Percentiles rank a stretch among this genome's conserved stretches.
phyloP scores from a whole-genome alignment of 179 eudicot genomes.

The Amaranthus tricolor region DNA sequence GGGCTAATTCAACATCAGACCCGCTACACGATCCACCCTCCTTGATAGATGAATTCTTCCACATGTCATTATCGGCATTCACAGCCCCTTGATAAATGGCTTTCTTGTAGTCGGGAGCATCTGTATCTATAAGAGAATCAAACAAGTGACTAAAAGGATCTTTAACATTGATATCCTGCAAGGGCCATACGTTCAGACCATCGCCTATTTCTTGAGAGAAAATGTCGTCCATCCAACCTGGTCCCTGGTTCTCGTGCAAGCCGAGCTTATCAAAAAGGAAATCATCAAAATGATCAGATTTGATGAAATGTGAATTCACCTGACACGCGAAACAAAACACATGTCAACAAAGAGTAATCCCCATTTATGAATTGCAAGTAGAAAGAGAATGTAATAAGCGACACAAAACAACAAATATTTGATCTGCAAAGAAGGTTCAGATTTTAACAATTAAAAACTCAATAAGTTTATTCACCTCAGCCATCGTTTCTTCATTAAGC shows the following conservation, averaged over 20 bases:
- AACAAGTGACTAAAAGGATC: slow-evolving; percentile 47
- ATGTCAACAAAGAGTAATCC: too few species aligned
- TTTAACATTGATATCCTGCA: slow-evolving; percentile 38
- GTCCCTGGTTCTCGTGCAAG: slow-evolving; percentile 37
- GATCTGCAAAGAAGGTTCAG: not conserved
- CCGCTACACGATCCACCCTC: slow-evolving; percentile 56
- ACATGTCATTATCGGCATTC: slow-evolving; percentile 16
- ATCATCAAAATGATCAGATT: slow-evolving; percentile 17
- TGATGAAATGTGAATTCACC: slow-evolving; percentile 50
- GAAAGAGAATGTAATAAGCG: too few species aligned
- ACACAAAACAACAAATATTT: not conserved
- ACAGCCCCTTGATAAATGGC: slow-evolving; percentile 19
- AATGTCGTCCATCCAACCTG: slow-evolving; percentile 24
- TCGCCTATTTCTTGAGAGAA: slow-evolving; percentile 24
- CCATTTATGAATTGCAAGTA: too few species aligned
- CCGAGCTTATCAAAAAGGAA: slow-evolving; percentile 28
- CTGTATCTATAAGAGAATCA: slow-evolving; percentile 37
- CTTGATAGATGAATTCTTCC: slow-evolving; percentile 26
- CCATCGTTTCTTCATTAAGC: slow-evolving; percentile 25
- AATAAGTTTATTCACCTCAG: slow-evolving; percentile 39
- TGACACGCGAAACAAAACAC: slow-evolving; percentile 30
- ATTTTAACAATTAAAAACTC: not conserved
- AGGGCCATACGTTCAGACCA: slow-evolving; percentile 30
- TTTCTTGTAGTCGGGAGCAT: slow-evolving; percentile 28
- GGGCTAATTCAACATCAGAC: slow-evolving; percentile 44